Evolutionary conservation across 177 flowering plant genomes (phyloP), one percentile per base, ranked within the genome.

Genomic region (Tripterygium wilfordii): DNA sequence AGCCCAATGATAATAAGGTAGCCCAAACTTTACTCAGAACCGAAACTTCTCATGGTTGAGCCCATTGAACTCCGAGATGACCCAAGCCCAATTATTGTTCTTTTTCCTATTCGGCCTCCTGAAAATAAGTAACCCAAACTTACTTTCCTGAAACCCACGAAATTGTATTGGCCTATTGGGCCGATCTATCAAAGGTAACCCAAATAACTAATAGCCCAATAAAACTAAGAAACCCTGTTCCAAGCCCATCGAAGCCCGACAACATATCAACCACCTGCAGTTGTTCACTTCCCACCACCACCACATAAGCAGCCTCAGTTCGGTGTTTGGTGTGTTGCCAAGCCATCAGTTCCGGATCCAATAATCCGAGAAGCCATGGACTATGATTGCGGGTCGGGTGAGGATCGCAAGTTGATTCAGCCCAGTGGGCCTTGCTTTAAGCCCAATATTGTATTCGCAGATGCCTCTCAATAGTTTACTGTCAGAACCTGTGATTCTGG

Each of bases 401-500:
- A 66, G 4, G 66, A 66, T 25, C 61, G 70, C 50, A 35, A 41
- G n/a, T 37, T 66, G 2, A 56, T 66, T 29, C 57, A 51, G 30
- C 63, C 54, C 23, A 42, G 36, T 17, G 70, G 66, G 50, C 9
- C 36, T 2, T 65, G 70, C 51, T 65, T 38, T 28, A 42, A 60
- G 32, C 70, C 70, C 25, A 37, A 65, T 13, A 65, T 62, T 0
- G 13, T 66, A 44, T 1, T 57, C 36, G 42, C 66, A 13, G 66
- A 66, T 39, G 66, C 70, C 70, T 7, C 61, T 66, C 46, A 61
- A 66, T 21, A 66, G 70, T 26, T 66, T 0, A 43, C 36, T 13
- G 72, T 68, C 1, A 62, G 72, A 4, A 59, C 72, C 4, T 68
- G 72, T 29, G 64, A 56, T n/a, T 68, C 64, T 56, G 72, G 72